Conservation (phyloP, 371 early-diverging fungal species). For the Mucor plumbeus region DNA sequence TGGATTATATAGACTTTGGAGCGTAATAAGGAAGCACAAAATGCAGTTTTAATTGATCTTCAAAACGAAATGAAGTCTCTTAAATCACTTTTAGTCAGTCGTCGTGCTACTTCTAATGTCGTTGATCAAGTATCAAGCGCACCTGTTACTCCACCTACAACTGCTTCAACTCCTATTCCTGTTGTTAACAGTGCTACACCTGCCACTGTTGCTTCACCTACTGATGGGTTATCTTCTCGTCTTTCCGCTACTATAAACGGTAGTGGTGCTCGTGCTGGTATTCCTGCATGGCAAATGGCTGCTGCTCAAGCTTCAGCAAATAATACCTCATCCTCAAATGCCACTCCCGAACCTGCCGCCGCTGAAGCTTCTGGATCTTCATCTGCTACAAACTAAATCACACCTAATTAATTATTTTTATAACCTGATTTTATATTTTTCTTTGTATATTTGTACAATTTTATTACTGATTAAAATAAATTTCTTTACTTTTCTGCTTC, state of each 20-base stretch:
- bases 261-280: conserved; percentile 39
- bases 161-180: conserved; percentile 13
- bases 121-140: conserved; percentile 42
- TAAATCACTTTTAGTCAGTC: conserved; percentile 83
- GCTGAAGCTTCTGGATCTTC: conserved; percentile 4
- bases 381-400: not conserved
- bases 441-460: not conserved
- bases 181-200: conserved; percentile 10
- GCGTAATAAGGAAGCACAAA: conserved; percentile 75
- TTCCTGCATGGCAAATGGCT: conserved; percentile 86
- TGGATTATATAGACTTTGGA: conserved; percentile 66
- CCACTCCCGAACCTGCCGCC: conserved; percentile 3
- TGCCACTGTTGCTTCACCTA: conserved; percentile 13
- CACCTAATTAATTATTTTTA: not conserved
- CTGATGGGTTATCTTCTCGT: conserved; percentile 47
- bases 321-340: conserved; percentile 10
- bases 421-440: not conserved
- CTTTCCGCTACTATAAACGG: conserved; percentile 40
- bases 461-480: no score
- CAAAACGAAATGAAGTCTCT: conserved; percentile 93
- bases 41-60: conserved; percentile 76
- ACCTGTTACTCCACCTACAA: conserved; percentile 29
- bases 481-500: no score
- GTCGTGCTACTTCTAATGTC: conserved; percentile 52
- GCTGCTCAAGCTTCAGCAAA: conserved; percentile 25